phyloP scores from a whole-genome alignment of 805 yeast species.

The Metschnikowia gruessii region DNA sequence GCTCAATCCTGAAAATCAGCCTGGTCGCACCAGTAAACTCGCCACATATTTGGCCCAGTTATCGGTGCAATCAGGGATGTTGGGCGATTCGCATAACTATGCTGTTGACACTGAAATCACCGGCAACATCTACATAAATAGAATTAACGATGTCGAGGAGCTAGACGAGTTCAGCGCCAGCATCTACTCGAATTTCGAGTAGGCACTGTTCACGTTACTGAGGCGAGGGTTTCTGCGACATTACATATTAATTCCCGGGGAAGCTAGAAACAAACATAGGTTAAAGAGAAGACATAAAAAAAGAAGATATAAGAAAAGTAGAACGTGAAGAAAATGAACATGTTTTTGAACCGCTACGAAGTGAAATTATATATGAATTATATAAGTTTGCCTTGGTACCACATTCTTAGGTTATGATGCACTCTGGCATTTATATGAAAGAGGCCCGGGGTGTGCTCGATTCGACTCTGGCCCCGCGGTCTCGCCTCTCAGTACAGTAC shows the following conservation, averaged over 20 bases:
- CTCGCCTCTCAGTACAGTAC: not conserved
- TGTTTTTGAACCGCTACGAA: not conserved
- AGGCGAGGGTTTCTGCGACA: not conserved
- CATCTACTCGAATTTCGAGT: slow-evolving; percentile 76
- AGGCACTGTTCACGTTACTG: slow-evolving; percentile 5
- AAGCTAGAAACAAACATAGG: not conserved
- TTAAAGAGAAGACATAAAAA: not conserved
- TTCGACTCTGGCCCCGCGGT: not conserved
- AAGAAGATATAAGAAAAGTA: not conserved
- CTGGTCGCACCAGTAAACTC: slow-evolving; percentile 31
- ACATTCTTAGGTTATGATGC: too few species aligned
- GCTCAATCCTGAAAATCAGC: slow-evolving; percentile 21
- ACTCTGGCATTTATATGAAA: too few species aligned
- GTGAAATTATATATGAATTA: not conserved
- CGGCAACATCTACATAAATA: slow-evolving; percentile 40
- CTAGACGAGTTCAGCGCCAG: slow-evolving; percentile 87
- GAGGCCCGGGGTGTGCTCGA: too few species aligned
- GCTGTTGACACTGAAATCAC: slow-evolving; percentile 26
- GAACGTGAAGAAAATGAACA: too few species aligned
- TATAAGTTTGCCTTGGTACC: too few species aligned
- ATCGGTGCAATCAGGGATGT: slow-evolving; percentile 58
- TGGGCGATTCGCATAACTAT: slow-evolving; percentile 44
- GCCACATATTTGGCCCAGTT: slow-evolving; percentile 71
- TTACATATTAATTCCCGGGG: not conserved
- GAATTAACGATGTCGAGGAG: slow-evolving; percentile 46